These are phyloP conservation scores for Phytopythium mirpurense DNA, from an alignment of 352 stramenopile genomes.

Conservation along the genomic window DNA sequence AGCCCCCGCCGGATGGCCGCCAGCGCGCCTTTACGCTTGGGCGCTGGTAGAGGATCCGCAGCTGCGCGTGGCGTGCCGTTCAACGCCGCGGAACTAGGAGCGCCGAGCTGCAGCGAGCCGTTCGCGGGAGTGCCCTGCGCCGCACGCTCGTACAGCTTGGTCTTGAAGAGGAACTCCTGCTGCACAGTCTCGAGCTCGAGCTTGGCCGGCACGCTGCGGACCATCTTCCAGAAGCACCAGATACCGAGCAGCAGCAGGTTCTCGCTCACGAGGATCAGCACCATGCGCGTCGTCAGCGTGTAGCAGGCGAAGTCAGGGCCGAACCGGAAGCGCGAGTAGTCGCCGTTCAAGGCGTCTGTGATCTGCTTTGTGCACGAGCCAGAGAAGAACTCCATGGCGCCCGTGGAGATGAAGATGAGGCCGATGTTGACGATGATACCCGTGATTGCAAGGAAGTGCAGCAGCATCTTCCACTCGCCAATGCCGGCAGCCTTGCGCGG, in stretches of 20 bases:
- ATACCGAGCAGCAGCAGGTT: conserved; percentile 51
- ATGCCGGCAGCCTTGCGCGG: conserved; percentile 68
- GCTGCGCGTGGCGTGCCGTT: background rate
- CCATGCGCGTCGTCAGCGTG: conserved; percentile 65
- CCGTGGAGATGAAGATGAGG: conserved; percentile 74
- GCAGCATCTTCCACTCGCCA: conserved; percentile 66
- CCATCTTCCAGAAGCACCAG: conserved; percentile 67
- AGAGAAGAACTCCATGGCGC: conserved; percentile 72
- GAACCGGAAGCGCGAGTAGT: conserved; percentile 66
- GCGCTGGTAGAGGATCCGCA: background rate
- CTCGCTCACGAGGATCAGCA: conserved; percentile 78
- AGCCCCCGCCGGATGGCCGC: background rate
- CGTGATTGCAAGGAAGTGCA: conserved; percentile 58
- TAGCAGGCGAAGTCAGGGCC: conserved; percentile 73
- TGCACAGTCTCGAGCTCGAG: conserved; percentile 63
- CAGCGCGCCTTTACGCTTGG: conserved; percentile 8
- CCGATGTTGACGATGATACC: conserved; percentile 76
- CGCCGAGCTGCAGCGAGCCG: background rate
- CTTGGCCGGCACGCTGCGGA: conserved; percentile 48
- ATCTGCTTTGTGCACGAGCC: conserved; percentile 43
- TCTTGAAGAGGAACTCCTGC: conserved; percentile 76
- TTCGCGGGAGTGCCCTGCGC: background rate
- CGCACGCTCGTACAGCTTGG: conserved; percentile 53
- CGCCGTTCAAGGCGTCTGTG: conserved; percentile 38
- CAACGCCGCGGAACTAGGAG: background rate